Evolutionary conservation across 2,329 filamentous ascomycete genomes (phyloP), one percentile per base, ranked within the genome.

Genomic region (Exophiala sp.): DNA sequence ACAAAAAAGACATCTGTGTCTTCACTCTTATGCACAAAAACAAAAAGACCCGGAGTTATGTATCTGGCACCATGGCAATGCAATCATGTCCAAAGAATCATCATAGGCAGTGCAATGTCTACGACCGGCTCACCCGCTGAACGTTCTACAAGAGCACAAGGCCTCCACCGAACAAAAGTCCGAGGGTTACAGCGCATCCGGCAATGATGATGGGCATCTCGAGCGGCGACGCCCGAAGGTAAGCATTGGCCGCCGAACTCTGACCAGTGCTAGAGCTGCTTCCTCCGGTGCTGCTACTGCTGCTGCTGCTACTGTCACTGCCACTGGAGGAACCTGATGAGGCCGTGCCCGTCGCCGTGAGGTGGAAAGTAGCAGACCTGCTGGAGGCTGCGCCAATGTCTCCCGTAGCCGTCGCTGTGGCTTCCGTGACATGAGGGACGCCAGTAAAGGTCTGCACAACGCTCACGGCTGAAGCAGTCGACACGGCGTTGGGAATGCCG

Each of bases 401-500:
- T 10, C 55, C 55, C 3, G 52, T 56, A 9, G 34, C 54, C 8
- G 51, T 53, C 9, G 47, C 44, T 2, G 52, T 47, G 18, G 50
- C 53, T 22, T 53, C 38, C 3, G 50, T 58, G 23, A 52, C 34
- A 9, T 39, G 46, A 16, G 59, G 58, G 27, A 50, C 52, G 19
- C 61, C 62, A n/a, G 55, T 56, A 21, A 58, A 61, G 2, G 59
- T 64, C 46, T 65, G 62, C 3, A 57, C 62, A 29, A 63, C 63
- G 13, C 48, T 56, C 16, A 56, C 64, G 4, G 30, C 49, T 1
- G 49, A 23, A 1, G 58, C 56, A 6, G 57, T 58, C 2, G 57
- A 56, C 3, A 34, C 35, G 14, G 49, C 57, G 13, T 50, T 46
- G 2, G 57, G 57, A 23, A 59, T 58, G 9, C 48, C 52, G 14